Evolutionary conservation across 352 stramenopile species (phyloP), one percentile per base, ranked within the genome.

Genomic region (Phytophthora megakarya): DNA sequence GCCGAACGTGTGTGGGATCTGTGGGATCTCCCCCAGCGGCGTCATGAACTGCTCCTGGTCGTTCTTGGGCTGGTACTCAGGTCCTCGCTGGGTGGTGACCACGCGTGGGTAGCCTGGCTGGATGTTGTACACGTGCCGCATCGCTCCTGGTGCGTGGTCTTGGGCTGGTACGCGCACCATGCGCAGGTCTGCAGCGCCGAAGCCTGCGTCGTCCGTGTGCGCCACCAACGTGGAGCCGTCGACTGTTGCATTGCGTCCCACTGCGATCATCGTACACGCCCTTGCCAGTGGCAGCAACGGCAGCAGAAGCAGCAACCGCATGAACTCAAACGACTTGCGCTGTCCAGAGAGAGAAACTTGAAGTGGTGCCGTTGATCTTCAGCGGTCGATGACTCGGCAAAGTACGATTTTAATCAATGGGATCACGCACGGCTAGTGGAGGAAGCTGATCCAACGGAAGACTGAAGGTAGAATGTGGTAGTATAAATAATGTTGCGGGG

Each of bases 1-100:
- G 7, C 85, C 92, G 74, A 92, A 98, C 13, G 96, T 99, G 65
- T 96, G 84, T 18, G 57, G 28, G 9, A 98, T 83, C 70, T 99
- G 85, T 8, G 88, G 86, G 47, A 98, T 94, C 54, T 82, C 85
- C 10, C 90, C 90, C 38, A 98, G 70, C 6, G 93, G 85, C 46
- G 67, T 71, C 52, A 76, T 83, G 16, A 88, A 59, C 21, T 65
- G 23, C 46, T 84, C 53, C 2, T 67, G 50, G n/a, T 59, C 35
- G 16, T 35, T 51, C 32, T 71, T 71, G 1, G 86, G 80, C 11
- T 45, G 52, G 72, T 96, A 98, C 23, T 90, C 73, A 9, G 68
- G 54, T 4, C 86, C 91, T 23, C 90, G 73, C 28, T 96, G 80
- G 28, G 76, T 73, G 12, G 72, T 75, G 40, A 97, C 81, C 28